Percentiles rank a stretch among this genome's conserved stretches.
These are phyloP conservation scores for Hanseniaspora uvarum DNA, from an alignment of 1,139 yeast species.

Conservation along the genomic window DNA sequence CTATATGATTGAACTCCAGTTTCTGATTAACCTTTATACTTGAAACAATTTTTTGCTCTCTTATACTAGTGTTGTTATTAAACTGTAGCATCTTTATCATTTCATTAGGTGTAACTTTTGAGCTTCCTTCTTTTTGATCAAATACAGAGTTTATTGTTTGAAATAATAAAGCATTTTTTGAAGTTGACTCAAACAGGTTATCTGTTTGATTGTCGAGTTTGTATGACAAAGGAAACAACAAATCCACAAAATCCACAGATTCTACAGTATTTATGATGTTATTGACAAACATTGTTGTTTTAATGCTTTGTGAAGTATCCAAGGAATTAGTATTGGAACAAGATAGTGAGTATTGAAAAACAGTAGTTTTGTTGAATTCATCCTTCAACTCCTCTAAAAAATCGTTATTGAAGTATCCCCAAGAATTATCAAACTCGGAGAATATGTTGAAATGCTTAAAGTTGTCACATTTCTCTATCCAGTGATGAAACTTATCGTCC, in stretches of 20 bases:
- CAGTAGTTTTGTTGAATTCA: conserved; percentile 55
- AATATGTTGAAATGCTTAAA: conserved; percentile 60
- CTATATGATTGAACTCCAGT: conserved; percentile 4
- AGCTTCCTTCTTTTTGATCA: conserved; percentile 3
- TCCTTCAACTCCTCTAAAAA: conserved; percentile 50
- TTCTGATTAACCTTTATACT: background rate
- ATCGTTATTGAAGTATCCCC: conserved; percentile 69
- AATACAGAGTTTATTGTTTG: conserved; percentile 16
- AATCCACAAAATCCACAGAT: conserved; percentile 25
- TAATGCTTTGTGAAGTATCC: conserved; percentile 25
- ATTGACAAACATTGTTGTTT: conserved; percentile 21
- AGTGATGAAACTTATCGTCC: conserved; percentile 49
- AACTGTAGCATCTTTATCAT: conserved; percentile 2
- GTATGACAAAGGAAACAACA: conserved; percentile 27
- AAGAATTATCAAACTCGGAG: conserved; percentile 62
- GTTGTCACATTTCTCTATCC: conserved; percentile 68
- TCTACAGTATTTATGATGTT: conserved; percentile 26
- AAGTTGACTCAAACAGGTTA: background rate
- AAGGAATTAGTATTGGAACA: background rate
- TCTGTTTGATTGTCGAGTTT: background rate
- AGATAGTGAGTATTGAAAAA: conserved; percentile 43
- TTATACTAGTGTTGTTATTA: conserved; percentile 7
- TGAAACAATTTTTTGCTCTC: conserved; percentile 13
- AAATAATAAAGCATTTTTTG: conserved; percentile 13
- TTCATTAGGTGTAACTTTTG: conserved; percentile 12